These are phyloP conservation scores for Tetracladium marchalianum DNA, from an alignment of 495 filamentous ascomycete genomes.

Conservation along the genomic window DNA sequence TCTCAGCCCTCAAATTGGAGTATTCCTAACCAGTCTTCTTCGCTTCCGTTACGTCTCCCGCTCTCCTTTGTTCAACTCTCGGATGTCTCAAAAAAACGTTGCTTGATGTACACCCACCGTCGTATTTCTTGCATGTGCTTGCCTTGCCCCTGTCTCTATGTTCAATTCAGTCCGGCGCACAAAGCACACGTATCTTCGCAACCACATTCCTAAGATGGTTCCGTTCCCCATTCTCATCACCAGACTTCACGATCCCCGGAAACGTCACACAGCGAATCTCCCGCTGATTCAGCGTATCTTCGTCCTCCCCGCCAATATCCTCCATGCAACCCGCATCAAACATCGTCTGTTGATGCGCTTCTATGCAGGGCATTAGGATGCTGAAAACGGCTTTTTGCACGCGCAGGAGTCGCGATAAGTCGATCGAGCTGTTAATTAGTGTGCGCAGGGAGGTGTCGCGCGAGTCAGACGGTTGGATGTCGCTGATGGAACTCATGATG, in stretches of 20 bases:
- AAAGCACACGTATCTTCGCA: conserved; percentile 42
- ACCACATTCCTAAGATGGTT: conserved; percentile 45
- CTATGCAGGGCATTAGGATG: conserved; percentile 38
- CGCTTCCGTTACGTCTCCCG: too few relatives aligned
- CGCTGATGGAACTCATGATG: conserved; percentile 17
- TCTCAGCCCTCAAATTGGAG: too few relatives aligned
- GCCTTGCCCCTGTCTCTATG: background rate
- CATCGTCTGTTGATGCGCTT: conserved; percentile 34
- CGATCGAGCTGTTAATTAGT: conserved; percentile 35
- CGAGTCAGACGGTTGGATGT: conserved; percentile 23
- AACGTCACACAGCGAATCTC: conserved; percentile 30
- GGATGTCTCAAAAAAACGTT: too few relatives aligned
- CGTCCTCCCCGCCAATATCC: conserved; percentile 46
- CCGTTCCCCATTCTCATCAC: conserved; percentile 44
- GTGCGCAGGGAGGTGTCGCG: conserved; percentile 35
- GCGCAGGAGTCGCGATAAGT: conserved; percentile 37
- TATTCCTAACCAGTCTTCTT: too few relatives aligned
- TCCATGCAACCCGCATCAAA: conserved; percentile 45
- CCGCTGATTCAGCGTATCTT: conserved; percentile 37
- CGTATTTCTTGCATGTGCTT: background rate
- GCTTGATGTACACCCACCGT: background rate
- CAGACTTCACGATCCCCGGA: conserved; percentile 42
- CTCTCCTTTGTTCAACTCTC: too few relatives aligned
- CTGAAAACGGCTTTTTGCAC: conserved; percentile 44
- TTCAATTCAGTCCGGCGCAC: conserved; percentile 37